Percentiles rank a stretch among this genome's conserved stretches.
These are phyloP conservation scores for Glebionis coronaria DNA, from an alignment of 129 eudicot species.

Conservation along the genomic window DNA sequence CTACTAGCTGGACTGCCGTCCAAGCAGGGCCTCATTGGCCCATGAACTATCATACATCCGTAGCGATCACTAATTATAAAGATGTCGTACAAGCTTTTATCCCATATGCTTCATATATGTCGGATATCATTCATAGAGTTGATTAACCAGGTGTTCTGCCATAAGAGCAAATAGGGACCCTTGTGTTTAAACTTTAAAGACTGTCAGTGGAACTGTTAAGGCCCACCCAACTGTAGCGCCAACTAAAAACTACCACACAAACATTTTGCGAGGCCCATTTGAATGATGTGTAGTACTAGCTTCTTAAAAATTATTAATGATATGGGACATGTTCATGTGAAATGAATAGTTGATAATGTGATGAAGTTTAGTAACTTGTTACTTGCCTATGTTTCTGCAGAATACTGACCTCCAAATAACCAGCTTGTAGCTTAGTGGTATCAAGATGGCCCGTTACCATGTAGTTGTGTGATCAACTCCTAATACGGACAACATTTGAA, in stretches of 20 bases:
- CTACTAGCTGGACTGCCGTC: constrained; percentile 27
- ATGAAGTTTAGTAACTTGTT: too few relatives aligned
- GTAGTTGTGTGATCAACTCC: too few relatives aligned
- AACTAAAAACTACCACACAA: not conserved
- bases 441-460: too few relatives aligned
- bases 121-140: constrained; percentile 28
- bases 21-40: constrained; percentile 26
- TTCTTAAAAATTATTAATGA: not conserved
- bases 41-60: constrained; percentile 22
- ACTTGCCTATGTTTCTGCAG: too few relatives aligned
- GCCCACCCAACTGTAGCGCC: constrained; percentile 31
- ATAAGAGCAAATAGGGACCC: constrained; percentile 28
- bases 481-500: too few relatives aligned
- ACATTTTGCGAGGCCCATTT: constrained; percentile 17
- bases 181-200: constrained; percentile 17
- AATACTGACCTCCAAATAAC: too few relatives aligned
- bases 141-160: constrained; percentile 27
- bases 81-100: constrained; percentile 16
- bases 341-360: constrained; percentile 6
- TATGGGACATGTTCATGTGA: constrained; percentile 25
- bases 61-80: constrained; percentile 14
- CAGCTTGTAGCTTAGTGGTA: too few relatives aligned
- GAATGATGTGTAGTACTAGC: not conserved
- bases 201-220: constrained; percentile 19
- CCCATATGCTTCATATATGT: constrained; percentile 24